Evolutionary conservation across 768 basidiomycete genomes (phyloP).

Genomic region (Chalciporus chontae): DNA sequence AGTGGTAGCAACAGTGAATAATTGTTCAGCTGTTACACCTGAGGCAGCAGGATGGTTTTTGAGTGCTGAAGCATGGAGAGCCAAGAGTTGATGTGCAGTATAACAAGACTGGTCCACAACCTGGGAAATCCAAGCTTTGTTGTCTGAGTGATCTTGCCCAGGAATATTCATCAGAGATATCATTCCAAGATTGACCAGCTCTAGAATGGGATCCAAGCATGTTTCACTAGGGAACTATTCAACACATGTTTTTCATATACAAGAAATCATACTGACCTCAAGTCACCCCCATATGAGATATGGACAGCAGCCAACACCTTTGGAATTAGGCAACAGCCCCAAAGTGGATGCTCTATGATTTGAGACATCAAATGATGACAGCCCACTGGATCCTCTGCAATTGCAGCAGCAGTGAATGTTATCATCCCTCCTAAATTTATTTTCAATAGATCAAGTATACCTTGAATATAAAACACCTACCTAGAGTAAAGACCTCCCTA

Average conservation of each 20-base stretch:
- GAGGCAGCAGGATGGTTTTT: conserved; percentile 27
- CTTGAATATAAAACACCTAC: conserved; percentile 35
- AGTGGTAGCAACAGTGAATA: conserved; percentile 37
- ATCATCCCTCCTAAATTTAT: conserved; percentile 58
- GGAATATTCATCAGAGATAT: conserved; percentile 54
- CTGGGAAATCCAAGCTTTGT: conserved; percentile 24
- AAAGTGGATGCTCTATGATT: conserved; percentile 58
- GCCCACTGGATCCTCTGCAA: conserved; percentile 50
- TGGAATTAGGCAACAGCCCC: conserved; percentile 67
- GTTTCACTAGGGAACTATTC: conserved; percentile 7
- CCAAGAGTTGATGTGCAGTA: conserved; percentile 38
- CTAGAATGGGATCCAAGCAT: conserved; percentile 22
- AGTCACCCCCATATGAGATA: conserved; percentile 4
- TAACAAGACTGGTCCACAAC: conserved; percentile 13
- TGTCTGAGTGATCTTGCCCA: conserved; percentile 26
- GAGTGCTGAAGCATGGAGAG: conserved; percentile 34
- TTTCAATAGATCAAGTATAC: not conserved
- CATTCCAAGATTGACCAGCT: conserved; percentile 47
- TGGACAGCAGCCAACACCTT: conserved; percentile 51
- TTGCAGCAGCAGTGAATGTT: conserved; percentile 63
- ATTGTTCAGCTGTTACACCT: conserved; percentile 32
- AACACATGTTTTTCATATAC: not conserved
- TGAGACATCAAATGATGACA: conserved; percentile 46
- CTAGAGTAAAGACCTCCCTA: conserved; percentile 63
- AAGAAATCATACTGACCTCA: conserved; percentile 5